A percentile compares a stretch with the other conserved stretches of the same genome.
Evolutionary conservation across 2,329 filamentous ascomycete species (phyloP).

Genomic region (Mollisiaceae sp.): DNA sequence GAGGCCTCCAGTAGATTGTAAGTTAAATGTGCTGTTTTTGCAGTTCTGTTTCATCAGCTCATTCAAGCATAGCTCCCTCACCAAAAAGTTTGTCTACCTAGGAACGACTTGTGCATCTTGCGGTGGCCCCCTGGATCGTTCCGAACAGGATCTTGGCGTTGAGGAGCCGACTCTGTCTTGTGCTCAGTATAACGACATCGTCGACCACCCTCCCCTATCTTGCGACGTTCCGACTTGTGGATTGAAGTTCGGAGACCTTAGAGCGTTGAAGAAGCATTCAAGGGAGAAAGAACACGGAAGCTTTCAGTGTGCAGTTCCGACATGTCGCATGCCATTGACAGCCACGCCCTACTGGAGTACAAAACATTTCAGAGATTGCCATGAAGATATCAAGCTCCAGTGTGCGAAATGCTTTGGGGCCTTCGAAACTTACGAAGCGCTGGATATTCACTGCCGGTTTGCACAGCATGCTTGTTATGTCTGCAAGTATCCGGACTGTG

Average conservation of each 20-base stretch:
- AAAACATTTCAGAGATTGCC: not conserved
- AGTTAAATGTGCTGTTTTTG: not conserved
- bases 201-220: not conserved
- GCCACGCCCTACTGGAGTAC: not conserved
- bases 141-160: not conserved
- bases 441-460: constrained; percentile 5
- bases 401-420: constrained; percentile 13
- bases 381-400: not conserved
- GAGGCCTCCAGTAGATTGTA: not conserved
- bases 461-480: constrained; percentile 13
- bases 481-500: constrained; percentile 21
- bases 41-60: not conserved
- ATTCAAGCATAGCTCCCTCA: not conserved
- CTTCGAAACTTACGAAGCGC: not conserved
- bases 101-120: not conserved
- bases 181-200: not conserved
- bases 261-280: not conserved
- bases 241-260: not conserved
- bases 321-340: not conserved
- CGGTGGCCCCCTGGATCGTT: not conserved
- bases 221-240: not conserved
- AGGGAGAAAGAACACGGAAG: not conserved
- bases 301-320: constrained; percentile 10
- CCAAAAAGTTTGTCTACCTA: not conserved
- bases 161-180: not conserved